These are phyloP conservation scores for Schizochytrium sp. DNA, from an alignment of 108 stramenopile species.

Conservation along the genomic window DNA sequence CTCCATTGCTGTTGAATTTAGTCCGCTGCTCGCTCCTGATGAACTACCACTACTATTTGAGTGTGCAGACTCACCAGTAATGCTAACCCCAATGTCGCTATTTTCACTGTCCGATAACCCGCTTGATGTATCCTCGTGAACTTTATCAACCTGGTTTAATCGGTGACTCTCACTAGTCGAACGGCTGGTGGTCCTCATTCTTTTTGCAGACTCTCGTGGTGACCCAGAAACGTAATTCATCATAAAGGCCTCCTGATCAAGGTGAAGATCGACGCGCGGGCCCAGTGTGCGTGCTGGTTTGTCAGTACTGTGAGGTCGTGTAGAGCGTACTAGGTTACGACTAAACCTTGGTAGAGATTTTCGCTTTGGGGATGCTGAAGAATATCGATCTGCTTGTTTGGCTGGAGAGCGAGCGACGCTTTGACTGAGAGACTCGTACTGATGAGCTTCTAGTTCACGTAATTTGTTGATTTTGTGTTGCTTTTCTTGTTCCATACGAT, in stretches of 20 bases:
- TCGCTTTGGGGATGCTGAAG: too few species aligned
- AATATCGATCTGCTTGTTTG: background rate
- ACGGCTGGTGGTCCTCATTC: background rate
- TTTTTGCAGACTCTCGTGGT: background rate
- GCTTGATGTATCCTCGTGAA: background rate
- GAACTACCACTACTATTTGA: background rate
- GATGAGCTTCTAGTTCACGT: background rate
- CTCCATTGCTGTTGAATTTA: conserved; percentile 2
- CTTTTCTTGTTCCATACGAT: background rate
- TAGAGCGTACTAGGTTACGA: background rate
- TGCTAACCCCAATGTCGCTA: background rate
- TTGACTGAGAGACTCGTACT: background rate
- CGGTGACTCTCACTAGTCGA: background rate
- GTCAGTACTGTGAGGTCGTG: background rate
- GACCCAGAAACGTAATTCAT: background rate
- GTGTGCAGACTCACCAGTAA: background rate
- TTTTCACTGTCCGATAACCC: background rate
- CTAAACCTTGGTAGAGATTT: background rate
- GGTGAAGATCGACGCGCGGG: background rate
- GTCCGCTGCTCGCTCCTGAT: background rate
- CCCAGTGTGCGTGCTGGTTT: background rate
- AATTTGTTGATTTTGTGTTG: conserved; percentile 15
- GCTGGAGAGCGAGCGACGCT: background rate
- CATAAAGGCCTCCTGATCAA: conserved; percentile 58
- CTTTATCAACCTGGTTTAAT: background rate